Base-by-base conservation (phyloP, 2,329 filamentous ascomycete genomes). In the Lasiodiplodia hormozganensis region DNA sequence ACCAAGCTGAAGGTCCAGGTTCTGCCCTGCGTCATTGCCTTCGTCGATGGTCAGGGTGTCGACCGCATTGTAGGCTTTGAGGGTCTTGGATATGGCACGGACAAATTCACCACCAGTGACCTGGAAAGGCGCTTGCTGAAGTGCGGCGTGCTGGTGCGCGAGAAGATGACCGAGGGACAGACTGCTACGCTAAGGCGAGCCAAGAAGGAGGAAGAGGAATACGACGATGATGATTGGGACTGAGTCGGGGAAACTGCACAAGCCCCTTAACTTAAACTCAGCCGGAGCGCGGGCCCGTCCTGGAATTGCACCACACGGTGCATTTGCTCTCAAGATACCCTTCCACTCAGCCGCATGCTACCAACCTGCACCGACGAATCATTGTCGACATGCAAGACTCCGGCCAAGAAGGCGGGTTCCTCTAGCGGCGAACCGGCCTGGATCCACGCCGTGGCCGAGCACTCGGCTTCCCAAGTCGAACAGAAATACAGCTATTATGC, bases 51-150 rank as follows among this genome's bases (percentile, higher is more conserved):
- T 8, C 79, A 85, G 57, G 81, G 83, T 53, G 83, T 84, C 47
- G 87, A 88, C 72, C 80, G 86, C 31, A 85, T 89, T 43, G 80
- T 88, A 68, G 87, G 87, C 1, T 89, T 89, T 71, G 87, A 88
- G 71, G 86, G 86, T 2, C 77, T 89, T 11, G 85, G 85, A 16
- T 82, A 83, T 69, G 84, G 82, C 53, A 76, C 80, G 38, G 85
- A 88, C 72, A 84, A 77, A 3, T 87, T 89, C 72, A 86, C 82
- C 1, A 85, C 85, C 1, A 79, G 82, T 38, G 85, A 87, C 68
- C 75, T 89, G 56, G 87, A 89, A 72, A 80, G 79, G 0, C 78
- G 86, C 62, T 73, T 89, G 43, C 77, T 88, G 56, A 73, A 75
- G n/a, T 81, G 81, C 60, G 84, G 84, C 11, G 86, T 87, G 1